Conservation (phyloP, 2,329 filamentous ascomycete species). For the Xenoacremonium recifei region DNA sequence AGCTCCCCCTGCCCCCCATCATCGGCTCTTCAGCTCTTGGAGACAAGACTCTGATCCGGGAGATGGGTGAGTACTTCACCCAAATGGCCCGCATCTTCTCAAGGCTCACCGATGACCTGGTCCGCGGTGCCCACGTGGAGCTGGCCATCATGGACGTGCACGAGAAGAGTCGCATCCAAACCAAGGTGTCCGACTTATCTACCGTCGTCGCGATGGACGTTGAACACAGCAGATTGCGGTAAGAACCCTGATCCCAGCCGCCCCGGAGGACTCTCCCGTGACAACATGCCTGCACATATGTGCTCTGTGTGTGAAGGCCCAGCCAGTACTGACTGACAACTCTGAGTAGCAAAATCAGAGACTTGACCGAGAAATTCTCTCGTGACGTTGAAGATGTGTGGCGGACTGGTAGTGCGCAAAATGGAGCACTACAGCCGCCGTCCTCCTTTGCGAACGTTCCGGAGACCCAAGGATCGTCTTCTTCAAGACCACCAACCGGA, state of each 20-base stretch:
- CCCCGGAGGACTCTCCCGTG: too few relatives aligned
- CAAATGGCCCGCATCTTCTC: slow-evolving; percentile 33
- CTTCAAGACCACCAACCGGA: slow-evolving; percentile 13
- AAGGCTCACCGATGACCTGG: slow-evolving; percentile 32
- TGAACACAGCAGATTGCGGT: slow-evolving; percentile 33
- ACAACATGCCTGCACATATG: too few relatives aligned
- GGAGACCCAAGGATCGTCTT: slow-evolving; percentile 14
- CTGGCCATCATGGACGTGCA: slow-evolving; percentile 27
- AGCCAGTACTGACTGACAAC: slow-evolving; percentile 11
- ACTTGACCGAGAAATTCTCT: slow-evolving; percentile 33
- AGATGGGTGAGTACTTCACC: slow-evolving; percentile 36
- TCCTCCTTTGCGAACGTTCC: slow-evolving; percentile 22
- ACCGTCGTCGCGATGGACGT: slow-evolving; percentile 31
- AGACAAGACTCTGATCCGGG: slow-evolving; percentile 30
- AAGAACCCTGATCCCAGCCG: slow-evolving; percentile 14
- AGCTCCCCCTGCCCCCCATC: not conserved
- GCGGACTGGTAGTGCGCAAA: too few relatives aligned
- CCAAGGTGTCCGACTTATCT: slow-evolving; percentile 27
- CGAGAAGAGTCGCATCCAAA: slow-evolving; percentile 22
- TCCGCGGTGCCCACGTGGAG: slow-evolving; percentile 32
- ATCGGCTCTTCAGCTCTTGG: slow-evolving; percentile 5
- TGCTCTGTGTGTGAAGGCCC: not conserved
- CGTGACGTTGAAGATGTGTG: slow-evolving; percentile 33
- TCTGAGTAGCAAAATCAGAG: slow-evolving; percentile 31
- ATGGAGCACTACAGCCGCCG: too few relatives aligned